These are phyloP conservation scores for Raffaelea ambrosiae DNA, from an alignment of 2,329 filamentous ascomycete genomes.

Conservation along the genomic window DNA sequence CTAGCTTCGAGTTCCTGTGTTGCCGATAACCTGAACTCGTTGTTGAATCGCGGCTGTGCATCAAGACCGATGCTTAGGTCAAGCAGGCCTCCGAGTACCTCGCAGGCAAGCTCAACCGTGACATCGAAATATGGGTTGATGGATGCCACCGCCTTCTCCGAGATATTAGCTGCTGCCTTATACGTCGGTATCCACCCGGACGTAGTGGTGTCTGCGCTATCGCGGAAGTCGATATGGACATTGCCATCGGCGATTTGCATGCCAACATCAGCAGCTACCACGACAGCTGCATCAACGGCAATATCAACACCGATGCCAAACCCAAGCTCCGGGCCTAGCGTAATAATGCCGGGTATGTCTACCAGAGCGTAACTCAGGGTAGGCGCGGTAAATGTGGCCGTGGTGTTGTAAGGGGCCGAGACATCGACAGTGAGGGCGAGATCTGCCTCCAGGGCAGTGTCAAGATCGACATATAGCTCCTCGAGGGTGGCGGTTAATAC, in stretches of 20 bases:
- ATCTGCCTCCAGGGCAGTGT: slow-evolving; percentile 26
- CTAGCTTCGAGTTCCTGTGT: slow-evolving; percentile 11
- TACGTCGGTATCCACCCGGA: slow-evolving; percentile 14
- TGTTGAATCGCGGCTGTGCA: slow-evolving; percentile 17
- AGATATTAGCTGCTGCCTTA: slow-evolving; percentile 11
- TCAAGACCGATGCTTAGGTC: slow-evolving; percentile 19
- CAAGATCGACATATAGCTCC: slow-evolving; percentile 32
- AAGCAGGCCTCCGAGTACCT: slow-evolving; percentile 17
- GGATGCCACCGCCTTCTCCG: slow-evolving; percentile 13
- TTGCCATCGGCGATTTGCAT: slow-evolving; percentile 9
- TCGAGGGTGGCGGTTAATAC: slow-evolving; percentile 24
- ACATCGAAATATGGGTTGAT: slow-evolving; percentile 17
- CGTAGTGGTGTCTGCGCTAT: slow-evolving; percentile 9
- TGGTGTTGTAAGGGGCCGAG: slow-evolving; percentile 22
- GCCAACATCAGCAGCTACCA: neutral
- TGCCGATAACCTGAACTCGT: slow-evolving; percentile 15
- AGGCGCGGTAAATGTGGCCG: slow-evolving; percentile 26
- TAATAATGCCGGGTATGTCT: slow-evolving; percentile 29
- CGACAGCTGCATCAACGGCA: neutral
- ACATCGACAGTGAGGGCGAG: slow-evolving; percentile 27
- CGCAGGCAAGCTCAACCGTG: slow-evolving; percentile 14
- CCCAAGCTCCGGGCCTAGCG: slow-evolving; percentile 11
- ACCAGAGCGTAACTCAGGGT: slow-evolving; percentile 27
- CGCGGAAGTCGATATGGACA: slow-evolving; percentile 20
- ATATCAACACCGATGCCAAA: slow-evolving; percentile 6